A percentile compares a stretch with the other conserved stretches of the same genome.
These are phyloP conservation scores for Plasmodium adleri DNA, from an alignment of 169 alveolate species.

Conservation along the genomic window DNA sequence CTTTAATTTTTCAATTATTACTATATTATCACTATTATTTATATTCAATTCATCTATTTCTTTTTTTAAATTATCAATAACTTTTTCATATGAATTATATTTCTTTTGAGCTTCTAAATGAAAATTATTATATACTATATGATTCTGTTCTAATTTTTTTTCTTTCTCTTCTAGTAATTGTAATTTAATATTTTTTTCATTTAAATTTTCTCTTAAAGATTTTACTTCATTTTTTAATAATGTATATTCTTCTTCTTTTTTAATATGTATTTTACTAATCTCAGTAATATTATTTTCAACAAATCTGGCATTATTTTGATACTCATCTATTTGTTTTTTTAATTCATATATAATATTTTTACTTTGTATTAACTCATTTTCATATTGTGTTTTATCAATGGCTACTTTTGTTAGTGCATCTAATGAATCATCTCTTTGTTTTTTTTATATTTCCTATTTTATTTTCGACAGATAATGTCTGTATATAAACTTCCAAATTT, in stretches of 20 bases:
- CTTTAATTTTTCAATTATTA: conserved; percentile 70
- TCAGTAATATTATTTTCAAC: conserved; percentile 65
- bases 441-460: conserved; percentile 40
- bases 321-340: conserved; percentile 37
- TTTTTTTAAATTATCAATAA: conserved; percentile 33
- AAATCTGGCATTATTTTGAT: conserved; percentile 37
- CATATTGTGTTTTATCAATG: conserved; percentile 73
- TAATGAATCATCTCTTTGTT: conserved; percentile 69
- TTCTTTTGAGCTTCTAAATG: conserved; percentile 68
- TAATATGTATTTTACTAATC: conserved; percentile 40
- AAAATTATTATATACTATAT: conserved; percentile 38
- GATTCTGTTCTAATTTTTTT: conserved; percentile 36
- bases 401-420: conserved; percentile 76
- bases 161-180: conserved; percentile 61
- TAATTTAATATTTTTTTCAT: conserved; percentile 60
- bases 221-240: conserved; percentile 69
- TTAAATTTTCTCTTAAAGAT: conserved; percentile 69
- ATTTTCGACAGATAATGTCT: conserved; percentile 59
- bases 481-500: conserved; percentile 59
- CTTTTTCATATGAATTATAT: conserved; percentile 63
- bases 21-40: conserved; percentile 57
- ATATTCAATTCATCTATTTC: conserved; percentile 68
- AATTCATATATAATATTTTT: conserved; percentile 59
- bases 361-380: conserved; percentile 64
- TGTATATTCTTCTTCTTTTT: conserved; percentile 49